Evolutionary conservation across 2,329 filamentous ascomycete species (phyloP).

Genomic region (Gnomoniopsis sp.): DNA sequence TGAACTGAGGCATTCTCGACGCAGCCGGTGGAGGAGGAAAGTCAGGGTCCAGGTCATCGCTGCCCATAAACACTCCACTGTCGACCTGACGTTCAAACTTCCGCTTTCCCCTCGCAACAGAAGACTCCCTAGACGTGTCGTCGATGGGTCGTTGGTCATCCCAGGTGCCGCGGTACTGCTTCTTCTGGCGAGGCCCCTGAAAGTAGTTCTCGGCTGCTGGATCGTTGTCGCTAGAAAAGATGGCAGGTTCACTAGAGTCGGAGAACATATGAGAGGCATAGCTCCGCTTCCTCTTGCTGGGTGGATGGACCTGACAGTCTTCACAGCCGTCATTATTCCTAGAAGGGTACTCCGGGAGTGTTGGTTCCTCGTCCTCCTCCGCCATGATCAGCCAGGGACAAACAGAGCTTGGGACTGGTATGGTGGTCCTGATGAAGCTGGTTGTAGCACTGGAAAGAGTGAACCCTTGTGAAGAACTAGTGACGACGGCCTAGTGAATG

Average conservation of each 20-base stretch:
- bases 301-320: constrained; percentile 36
- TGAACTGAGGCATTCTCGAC: background rate
- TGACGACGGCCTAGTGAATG: background rate
- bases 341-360: constrained; percentile 36
- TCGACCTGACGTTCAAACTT: constrained; percentile 59
- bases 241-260: constrained; percentile 66
- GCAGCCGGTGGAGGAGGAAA: background rate
- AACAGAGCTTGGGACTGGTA: background rate
- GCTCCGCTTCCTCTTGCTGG: constrained; percentile 39
- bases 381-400: constrained; percentile 26
- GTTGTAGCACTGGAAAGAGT: background rate
- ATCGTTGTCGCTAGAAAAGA: constrained; percentile 73
- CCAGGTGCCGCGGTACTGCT: constrained; percentile 64
- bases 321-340: constrained; percentile 26
- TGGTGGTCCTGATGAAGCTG: background rate
- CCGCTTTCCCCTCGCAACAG: constrained; percentile 36
- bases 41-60: constrained; percentile 50
- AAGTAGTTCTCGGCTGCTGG: constrained; percentile 63
- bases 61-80: constrained; percentile 64
- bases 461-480: background rate
- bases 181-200: constrained; percentile 54
- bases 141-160: constrained; percentile 54
- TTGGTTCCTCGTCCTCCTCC: constrained; percentile 39
- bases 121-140: constrained; percentile 15
- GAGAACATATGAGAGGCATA: constrained; percentile 36